A percentile compares a stretch with the other conserved stretches of the same genome.
Evolutionary conservation across 495 filamentous ascomycete species (phyloP).

Genomic region (Penicillium antarcticum): DNA sequence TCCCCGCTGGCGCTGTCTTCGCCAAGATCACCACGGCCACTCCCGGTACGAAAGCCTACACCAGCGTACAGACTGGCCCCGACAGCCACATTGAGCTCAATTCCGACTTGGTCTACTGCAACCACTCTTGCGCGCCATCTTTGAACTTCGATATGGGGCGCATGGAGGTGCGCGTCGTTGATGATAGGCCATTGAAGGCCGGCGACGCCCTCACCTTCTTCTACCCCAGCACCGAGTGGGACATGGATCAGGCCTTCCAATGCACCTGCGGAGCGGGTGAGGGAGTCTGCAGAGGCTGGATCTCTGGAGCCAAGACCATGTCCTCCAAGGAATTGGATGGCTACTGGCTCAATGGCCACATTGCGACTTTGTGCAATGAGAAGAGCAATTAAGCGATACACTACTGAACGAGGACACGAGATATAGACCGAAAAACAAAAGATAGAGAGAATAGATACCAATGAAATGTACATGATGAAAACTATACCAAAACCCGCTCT

Average conservation of each 20-base stretch:
- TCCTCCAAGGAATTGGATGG: constrained; percentile 20
- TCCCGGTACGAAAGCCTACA: constrained; percentile 60
- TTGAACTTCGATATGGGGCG: constrained; percentile 67
- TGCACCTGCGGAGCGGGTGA: constrained; percentile 55
- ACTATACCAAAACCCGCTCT: background rate
- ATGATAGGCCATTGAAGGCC: constrained; percentile 47
- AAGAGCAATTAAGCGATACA: too few species aligned
- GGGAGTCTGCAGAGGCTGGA: constrained; percentile 27
- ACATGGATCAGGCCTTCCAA: constrained; percentile 70
- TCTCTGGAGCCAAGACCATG: constrained; percentile 35
- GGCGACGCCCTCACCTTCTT: constrained; percentile 75
- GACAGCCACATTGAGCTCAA: constrained; percentile 69
- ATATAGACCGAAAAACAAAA: background rate
- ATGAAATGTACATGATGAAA: background rate
- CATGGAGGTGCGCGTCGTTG: constrained; percentile 58
- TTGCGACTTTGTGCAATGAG: constrained; percentile 8
- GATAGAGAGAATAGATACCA: constrained; percentile 6
- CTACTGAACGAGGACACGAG: background rate
- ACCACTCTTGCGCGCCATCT: constrained; percentile 68
- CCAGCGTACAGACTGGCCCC: constrained; percentile 62
- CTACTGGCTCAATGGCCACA: constrained; percentile 41
- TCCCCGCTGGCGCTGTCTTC: constrained; percentile 62
- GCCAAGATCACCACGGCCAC: constrained; percentile 52
- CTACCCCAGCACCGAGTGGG: constrained; percentile 74
- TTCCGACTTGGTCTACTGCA: constrained; percentile 71